These are phyloP conservation scores for Yamadazyma kitorensis DNA, from an alignment of 805 yeast species.

Conservation along the genomic window DNA sequence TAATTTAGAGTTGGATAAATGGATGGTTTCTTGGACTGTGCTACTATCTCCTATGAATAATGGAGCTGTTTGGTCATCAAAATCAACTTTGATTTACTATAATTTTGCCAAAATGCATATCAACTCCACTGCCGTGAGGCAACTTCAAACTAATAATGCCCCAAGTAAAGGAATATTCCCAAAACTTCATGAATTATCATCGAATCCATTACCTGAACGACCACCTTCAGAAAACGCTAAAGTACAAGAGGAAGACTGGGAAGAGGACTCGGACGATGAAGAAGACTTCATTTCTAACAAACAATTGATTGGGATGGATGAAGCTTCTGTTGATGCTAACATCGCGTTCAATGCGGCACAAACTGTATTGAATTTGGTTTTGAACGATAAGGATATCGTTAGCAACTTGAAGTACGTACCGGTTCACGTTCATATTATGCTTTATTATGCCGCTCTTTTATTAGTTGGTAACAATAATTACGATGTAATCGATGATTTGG, in stretches of 20 bases:
- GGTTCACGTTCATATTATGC: conserved; percentile 69
- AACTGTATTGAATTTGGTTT: conserved; percentile 56
- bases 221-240: conserved; percentile 1
- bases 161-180: conserved; percentile 29
- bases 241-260: conserved; percentile 9
- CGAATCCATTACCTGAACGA: conserved; percentile 1
- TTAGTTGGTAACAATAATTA: conserved; percentile 26
- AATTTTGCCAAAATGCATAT: conserved; percentile 76
- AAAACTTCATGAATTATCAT: conserved; percentile 23
- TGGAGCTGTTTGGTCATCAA: conserved; percentile 61
- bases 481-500: conserved; percentile 7
- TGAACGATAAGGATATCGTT: conserved; percentile 57
- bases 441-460: conserved; percentile 62
- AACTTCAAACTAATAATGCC: conserved; percentile 28
- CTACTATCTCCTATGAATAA: conserved; percentile 58
- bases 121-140: conserved; percentile 50
- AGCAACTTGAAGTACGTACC: conserved; percentile 62
- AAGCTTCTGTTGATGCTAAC: conserved; percentile 36
- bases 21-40: conserved; percentile 84
- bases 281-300: conserved; percentile 33
- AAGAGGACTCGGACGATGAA: conserved; percentile 18
- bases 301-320: conserved; percentile 31
- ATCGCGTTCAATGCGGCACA: conserved; percentile 63
- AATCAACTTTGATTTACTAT: conserved; percentile 66
- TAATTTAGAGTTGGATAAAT: conserved; percentile 64